Conservation (phyloP, 441 rosid species). For the Hypseocharis bilobata region DNA sequence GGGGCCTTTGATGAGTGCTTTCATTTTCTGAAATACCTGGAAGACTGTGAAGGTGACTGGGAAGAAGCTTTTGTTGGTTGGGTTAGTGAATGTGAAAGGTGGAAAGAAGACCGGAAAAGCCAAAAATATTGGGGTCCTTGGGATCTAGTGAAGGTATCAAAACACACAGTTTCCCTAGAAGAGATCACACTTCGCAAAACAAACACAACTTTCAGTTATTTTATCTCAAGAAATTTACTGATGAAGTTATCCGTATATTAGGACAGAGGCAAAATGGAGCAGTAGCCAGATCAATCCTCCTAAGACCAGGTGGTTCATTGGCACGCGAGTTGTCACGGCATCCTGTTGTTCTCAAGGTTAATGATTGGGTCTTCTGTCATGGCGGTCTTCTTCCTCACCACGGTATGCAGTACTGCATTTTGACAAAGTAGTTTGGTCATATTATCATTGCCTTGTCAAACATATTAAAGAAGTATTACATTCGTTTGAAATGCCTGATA, state of each 20-base stretch:
- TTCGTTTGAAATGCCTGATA: slow-evolving; percentile 28
- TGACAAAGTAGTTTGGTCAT: slow-evolving; percentile 3
- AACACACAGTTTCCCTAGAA: slow-evolving; percentile 2
- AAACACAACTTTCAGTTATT: not conserved
- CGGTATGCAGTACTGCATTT: slow-evolving; percentile 35
- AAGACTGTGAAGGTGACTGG: slow-evolving; percentile 42
- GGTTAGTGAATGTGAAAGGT: slow-evolving; percentile 36
- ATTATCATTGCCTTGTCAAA: slow-evolving; percentile 3
- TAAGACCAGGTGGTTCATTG: slow-evolving; percentile 75
- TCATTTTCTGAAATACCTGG: slow-evolving; percentile 61
- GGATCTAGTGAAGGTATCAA: slow-evolving; percentile 72
- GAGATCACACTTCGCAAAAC: not conserved
- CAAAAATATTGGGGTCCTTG: slow-evolving; percentile 56
- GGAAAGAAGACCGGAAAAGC: slow-evolving; percentile 43
- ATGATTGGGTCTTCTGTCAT: slow-evolving; percentile 90
- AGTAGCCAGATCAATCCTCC: slow-evolving; percentile 63
- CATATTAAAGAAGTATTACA: slow-evolving; percentile 16
- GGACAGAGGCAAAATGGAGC: slow-evolving; percentile 98
- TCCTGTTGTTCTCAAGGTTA: slow-evolving; percentile 57
- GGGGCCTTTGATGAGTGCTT: slow-evolving; percentile 70
- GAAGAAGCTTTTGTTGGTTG: slow-evolving; percentile 63
- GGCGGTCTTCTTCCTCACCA: slow-evolving; percentile 94
- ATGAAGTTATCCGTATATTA: slow-evolving; percentile 33
- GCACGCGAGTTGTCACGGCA: slow-evolving; percentile 70
- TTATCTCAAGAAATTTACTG: slow-evolving; percentile 20